Evolutionary conservation across 345 rosid species (phyloP), one percentile per base, ranked within the genome.

Genomic region (Eucalyptus tenuipes): DNA sequence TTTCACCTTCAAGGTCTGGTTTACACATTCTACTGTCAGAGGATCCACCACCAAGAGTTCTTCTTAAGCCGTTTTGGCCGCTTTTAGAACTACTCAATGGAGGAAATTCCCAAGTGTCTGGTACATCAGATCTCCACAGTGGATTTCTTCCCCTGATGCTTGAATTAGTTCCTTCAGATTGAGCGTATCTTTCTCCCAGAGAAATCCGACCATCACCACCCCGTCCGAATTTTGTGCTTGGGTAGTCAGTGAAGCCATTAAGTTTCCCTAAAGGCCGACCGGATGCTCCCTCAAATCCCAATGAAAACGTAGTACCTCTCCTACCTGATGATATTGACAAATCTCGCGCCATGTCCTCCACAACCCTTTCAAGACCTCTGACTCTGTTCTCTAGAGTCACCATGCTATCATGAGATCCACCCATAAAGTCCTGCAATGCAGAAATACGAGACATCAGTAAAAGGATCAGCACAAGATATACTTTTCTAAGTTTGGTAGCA

Each of bases 371-470:
- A 89, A 98, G 98, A 88, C 97, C 99, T 92, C 97, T 95, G 68
- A 96, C 99, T 89, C 99, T 94, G 93, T 96, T 95, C 90, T 98
- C 99, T 89, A 97, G 91, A 47, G 99, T 96, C 88, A 95, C 89
- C 99, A 97, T 98, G 95, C 98, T 95, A 90, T 95, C 93, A 91
- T 95, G 99, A 90, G 99, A 98, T 49, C 99, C 99, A 86, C 99
- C 99, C 96, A 98, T 98, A 90, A 97, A 97, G 90, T 98, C 99
- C 96, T 98, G 93, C 91, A 93, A 87, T 47, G 81, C 37, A 88
- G 59, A 68, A 88, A 79, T 90, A 88, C 20, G 50, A 86, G 84
- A 85, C 42, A 88, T 89, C 49, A 95, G 87, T 85, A 85, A 85
- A 86, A 86, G 87, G 88, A n/a, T 66, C 49, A 59, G 88, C 87